phyloP scores from a whole-genome alignment of 208 protist species.

The Jaenimonas drosophilae region DNA sequence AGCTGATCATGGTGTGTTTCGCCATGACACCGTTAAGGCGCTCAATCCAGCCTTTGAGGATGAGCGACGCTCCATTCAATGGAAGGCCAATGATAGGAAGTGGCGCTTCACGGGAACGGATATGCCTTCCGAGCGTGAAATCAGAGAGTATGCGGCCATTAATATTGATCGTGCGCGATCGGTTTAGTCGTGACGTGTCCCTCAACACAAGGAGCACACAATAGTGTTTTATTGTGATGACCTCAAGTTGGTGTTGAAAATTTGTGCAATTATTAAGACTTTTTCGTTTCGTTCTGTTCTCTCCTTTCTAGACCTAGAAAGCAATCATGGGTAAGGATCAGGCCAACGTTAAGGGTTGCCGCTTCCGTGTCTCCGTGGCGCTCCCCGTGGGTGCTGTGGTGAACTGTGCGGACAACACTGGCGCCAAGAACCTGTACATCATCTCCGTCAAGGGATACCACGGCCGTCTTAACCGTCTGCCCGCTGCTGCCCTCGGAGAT shows the following conservation, averaged over 20 bases:
- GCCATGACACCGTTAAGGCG: slow-evolving; percentile 81
- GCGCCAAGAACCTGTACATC: slow-evolving; percentile 99
- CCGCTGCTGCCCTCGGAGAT: slow-evolving; percentile 96
- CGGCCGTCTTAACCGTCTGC: slow-evolving; percentile 98
- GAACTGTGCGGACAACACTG: slow-evolving; percentile 99
- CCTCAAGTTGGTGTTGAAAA: background rate
- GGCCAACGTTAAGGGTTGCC: slow-evolving; percentile 90
- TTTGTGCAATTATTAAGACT: too few relatives aligned
- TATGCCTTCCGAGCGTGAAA: slow-evolving; percentile 65
- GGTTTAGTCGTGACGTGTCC: too few relatives aligned
- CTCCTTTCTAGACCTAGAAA: slow-evolving; percentile 10
- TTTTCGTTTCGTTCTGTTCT: slow-evolving; percentile 3
- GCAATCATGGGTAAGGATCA: slow-evolving; percentile 84
- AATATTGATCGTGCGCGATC: slow-evolving; percentile 52
- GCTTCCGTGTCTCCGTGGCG: slow-evolving; percentile 98
- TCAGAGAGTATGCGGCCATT: slow-evolving; percentile 80
- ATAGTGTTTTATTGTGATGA: background rate
- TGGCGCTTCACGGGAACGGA: slow-evolving; percentile 80
- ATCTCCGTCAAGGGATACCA: slow-evolving; percentile 98
- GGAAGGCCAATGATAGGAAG: slow-evolving; percentile 82
- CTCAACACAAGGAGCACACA: slow-evolving; percentile 3
- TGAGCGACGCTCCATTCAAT: slow-evolving; percentile 67
- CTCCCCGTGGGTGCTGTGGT: slow-evolving; percentile 98
- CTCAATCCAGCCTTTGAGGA: slow-evolving; percentile 83
- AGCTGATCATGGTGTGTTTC: slow-evolving; percentile 79